Conservation (phyloP, 305 asterid genomes). For the Solanum hybrid region DNA sequence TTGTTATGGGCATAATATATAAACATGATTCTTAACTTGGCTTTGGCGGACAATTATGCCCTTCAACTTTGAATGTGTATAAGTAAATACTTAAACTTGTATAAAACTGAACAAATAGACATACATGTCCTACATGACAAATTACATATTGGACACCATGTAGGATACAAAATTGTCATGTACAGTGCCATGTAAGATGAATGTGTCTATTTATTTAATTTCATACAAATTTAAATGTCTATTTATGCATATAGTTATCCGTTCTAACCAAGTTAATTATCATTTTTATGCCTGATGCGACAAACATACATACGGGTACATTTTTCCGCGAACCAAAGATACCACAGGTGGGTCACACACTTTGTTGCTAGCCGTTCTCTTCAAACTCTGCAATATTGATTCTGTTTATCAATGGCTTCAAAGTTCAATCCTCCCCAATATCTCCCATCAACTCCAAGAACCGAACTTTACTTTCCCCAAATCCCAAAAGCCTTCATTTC, state of each 20-base stretch:
- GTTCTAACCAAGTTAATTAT: too few species aligned
- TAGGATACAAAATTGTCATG: too few species aligned
- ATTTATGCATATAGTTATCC: too few species aligned
- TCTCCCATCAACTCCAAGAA: neutral
- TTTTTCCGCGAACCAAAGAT: neutral
- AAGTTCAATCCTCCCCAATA: neutral
- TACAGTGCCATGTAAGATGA: too few species aligned
- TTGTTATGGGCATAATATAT: neutral
- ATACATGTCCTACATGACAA: too few species aligned
- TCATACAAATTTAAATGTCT: fast-evolving
- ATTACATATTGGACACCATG: too few species aligned
- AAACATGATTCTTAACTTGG: too few species aligned
- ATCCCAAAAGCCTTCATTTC: neutral
- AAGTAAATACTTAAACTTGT: too few species aligned
- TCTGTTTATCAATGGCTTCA: neutral
- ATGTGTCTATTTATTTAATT: too few species aligned
- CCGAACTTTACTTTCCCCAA: neutral
- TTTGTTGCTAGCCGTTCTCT: neutral
- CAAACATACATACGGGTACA: neutral
- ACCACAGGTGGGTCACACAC: neutral
- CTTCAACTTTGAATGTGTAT: too few species aligned
- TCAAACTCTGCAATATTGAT: neutral
- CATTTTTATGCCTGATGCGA: too few species aligned
- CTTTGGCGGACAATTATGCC: neutral
- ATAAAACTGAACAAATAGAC: too few species aligned